Percentiles rank a stretch among this genome's conserved stretches.
phyloP scores from a whole-genome alignment of 2,329 filamentous ascomycete genomes.

The Lasiodiplodia gonubiensis region DNA sequence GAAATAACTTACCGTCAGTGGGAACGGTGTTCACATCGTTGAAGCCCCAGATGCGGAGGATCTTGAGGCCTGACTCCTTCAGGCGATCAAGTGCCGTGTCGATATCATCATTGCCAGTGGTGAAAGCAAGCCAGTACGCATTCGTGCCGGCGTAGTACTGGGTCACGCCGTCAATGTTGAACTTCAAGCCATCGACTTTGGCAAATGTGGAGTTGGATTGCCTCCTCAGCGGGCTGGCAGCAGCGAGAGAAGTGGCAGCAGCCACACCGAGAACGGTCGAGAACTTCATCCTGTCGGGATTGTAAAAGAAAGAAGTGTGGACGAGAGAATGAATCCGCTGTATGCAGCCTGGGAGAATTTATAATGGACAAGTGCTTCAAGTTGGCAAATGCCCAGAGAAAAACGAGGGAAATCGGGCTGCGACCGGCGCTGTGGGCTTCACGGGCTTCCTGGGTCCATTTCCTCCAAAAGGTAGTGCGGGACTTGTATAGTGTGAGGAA shows the following conservation, averaged over 20 bases:
- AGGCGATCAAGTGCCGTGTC: slow-evolving; percentile 57
- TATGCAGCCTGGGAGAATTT: slow-evolving; percentile 8
- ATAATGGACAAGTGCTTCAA: slow-evolving; percentile 6
- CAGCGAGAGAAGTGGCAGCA: slow-evolving; percentile 30
- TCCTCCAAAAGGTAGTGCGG: slow-evolving; percentile 16
- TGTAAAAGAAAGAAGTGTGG: background rate
- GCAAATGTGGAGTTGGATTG: slow-evolving; percentile 36
- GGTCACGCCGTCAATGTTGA: slow-evolving; percentile 44
- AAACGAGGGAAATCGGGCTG: background rate
- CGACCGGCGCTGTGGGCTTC: slow-evolving; percentile 1
- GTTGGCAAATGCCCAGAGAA: background rate
- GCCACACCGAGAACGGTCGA: slow-evolving; percentile 33
- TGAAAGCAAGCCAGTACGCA: slow-evolving; percentile 62
- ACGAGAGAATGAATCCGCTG: background rate
- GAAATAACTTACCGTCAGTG: slow-evolving; percentile 32
- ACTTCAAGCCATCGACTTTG: slow-evolving; percentile 39
- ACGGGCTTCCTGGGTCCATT: slow-evolving; percentile 18
- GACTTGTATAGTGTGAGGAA: background rate
- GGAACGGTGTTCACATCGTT: slow-evolving; percentile 58
- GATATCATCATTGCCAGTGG: slow-evolving; percentile 61
- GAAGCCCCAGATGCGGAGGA: slow-evolving; percentile 68
- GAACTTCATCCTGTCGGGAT: slow-evolving; percentile 35
- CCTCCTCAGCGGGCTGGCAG: slow-evolving; percentile 22
- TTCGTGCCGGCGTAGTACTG: slow-evolving; percentile 61
- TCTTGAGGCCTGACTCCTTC: slow-evolving; percentile 58